These are phyloP conservation scores for Phialemoniopsis sp. DNA, from an alignment of 2,329 filamentous ascomycete species.

Conservation along the genomic window DNA sequence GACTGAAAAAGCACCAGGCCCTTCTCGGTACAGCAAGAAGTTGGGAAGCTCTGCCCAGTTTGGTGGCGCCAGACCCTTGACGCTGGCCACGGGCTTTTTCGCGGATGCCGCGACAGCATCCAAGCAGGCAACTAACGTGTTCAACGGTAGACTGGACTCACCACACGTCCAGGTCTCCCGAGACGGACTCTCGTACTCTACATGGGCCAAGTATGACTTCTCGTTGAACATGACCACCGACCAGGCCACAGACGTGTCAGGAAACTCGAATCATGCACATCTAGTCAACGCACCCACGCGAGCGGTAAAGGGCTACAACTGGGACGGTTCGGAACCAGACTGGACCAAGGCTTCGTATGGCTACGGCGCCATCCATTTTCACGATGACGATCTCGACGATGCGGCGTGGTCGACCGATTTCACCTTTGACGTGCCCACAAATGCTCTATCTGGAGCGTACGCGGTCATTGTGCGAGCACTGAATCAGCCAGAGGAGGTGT, in stretches of 20 bases:
- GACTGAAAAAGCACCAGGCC: no score
- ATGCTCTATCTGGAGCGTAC: slow-evolving; percentile 1
- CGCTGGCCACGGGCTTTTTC: no score
- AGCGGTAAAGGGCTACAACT: slow-evolving; percentile 4
- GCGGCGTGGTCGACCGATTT: slow-evolving; percentile 4
- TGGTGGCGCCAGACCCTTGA: no score
- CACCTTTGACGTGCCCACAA: neutral
- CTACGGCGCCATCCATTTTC: slow-evolving; percentile 7
- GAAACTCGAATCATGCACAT: neutral
- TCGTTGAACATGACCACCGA: neutral
- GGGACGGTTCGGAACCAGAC: slow-evolving; percentile 4
- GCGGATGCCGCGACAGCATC: no score
- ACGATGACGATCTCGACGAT: slow-evolving; percentile 6
- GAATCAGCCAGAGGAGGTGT: no score
- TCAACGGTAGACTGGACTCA: slow-evolving; percentile 6
- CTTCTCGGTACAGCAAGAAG: no score
- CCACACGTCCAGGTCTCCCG: no score
- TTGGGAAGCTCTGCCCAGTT: no score
- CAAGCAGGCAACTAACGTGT: no score
- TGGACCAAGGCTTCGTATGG: slow-evolving; percentile 2
- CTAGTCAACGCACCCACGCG: slow-evolving; percentile 5
- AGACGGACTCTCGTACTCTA: no score
- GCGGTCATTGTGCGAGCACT: no score
- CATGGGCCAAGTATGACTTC: no score
- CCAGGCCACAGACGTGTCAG: neutral